Percentiles rank a stretch among this genome's conserved stretches.
Evolutionary conservation across 768 basidiomycete genomes (phyloP).

Genomic region (Rhizopogon vesiculosus): DNA sequence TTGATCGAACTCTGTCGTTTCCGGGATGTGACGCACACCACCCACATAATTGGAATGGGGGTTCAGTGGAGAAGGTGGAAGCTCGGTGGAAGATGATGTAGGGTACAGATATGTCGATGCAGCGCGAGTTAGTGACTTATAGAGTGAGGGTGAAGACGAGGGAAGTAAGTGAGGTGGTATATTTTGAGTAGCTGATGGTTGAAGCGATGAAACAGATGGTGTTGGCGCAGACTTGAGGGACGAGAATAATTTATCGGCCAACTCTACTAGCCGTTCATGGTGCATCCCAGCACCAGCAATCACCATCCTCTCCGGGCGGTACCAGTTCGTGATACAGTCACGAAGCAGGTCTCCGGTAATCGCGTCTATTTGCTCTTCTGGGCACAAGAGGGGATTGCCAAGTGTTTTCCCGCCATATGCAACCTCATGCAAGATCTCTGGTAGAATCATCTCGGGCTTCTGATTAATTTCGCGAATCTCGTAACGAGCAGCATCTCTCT

Average conservation of each 20-base stretch:
- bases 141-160: constrained; percentile 45
- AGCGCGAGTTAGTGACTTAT: constrained; percentile 70
- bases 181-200: constrained; percentile 26
- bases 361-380: constrained; percentile 69
- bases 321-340: constrained; percentile 74
- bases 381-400: constrained; percentile 90
- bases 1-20: constrained; percentile 79
- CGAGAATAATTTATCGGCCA: constrained; percentile 82
- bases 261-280: constrained; percentile 84
- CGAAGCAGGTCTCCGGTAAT: constrained; percentile 62
- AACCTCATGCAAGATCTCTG: constrained; percentile 83
- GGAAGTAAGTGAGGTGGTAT: constrained; percentile 57
- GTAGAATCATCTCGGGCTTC: constrained; percentile 92
- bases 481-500: constrained; percentile 84
- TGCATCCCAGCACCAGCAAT: constrained; percentile 91
- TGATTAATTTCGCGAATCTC: constrained; percentile 83
- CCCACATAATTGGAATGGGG: constrained; percentile 69
- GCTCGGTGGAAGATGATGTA: constrained; percentile 12
- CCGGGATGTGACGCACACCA: constrained; percentile 68
- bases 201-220: constrained; percentile 19
- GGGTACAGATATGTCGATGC: constrained; percentile 70
- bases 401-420: constrained; percentile 76
- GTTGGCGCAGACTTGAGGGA: constrained; percentile 41
- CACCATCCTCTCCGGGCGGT: constrained; percentile 91
- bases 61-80: constrained; percentile 10